Evolutionary conservation across 805 yeast genomes (phyloP).

Genomic region (Grigorovia transvaalensis): DNA sequence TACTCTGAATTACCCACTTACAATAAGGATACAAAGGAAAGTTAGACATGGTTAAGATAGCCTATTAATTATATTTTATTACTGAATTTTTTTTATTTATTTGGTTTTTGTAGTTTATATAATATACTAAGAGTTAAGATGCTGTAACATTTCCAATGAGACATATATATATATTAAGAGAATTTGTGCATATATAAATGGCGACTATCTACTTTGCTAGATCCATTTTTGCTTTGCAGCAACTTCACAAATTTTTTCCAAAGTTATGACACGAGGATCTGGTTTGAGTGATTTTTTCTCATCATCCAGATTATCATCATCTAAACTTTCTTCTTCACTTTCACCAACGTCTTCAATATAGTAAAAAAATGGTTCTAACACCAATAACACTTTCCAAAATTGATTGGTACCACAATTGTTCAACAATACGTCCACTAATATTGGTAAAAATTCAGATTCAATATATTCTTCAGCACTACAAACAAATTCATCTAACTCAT

Average conservation of each 20-base stretch:
- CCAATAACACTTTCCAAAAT: conserved; percentile 30
- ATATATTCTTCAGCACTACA: conserved; percentile 30
- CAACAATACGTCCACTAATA: conserved; percentile 24
- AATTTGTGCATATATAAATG: not conserved
- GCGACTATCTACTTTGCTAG: not conserved
- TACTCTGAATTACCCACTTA: conserved; percentile 35
- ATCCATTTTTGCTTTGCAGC: conserved; percentile 31
- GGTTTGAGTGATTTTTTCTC: conserved; percentile 16
- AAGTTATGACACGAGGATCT: conserved; percentile 28
- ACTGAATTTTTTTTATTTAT: not conserved
- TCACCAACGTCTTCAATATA: conserved; percentile 28
- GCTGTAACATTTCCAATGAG: too few species aligned
- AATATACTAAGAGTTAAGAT: too few species aligned
- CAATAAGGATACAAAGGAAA: conserved; percentile 12
- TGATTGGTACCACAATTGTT: conserved; percentile 20
- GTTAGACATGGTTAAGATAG: not conserved
- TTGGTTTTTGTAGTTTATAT: too few species aligned
- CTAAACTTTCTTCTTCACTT: conserved; percentile 13
- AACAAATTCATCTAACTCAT: conserved; percentile 29
- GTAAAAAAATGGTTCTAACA: conserved; percentile 28
- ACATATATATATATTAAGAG: too few species aligned
- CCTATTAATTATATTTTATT: not conserved
- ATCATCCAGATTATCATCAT: conserved; percentile 3
- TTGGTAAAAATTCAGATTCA: conserved; percentile 27
- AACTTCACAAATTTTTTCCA: conserved; percentile 29